Evolutionary conservation across 306 rosid species (phyloP).

Genomic region (Prinsepia uniflora): DNA sequence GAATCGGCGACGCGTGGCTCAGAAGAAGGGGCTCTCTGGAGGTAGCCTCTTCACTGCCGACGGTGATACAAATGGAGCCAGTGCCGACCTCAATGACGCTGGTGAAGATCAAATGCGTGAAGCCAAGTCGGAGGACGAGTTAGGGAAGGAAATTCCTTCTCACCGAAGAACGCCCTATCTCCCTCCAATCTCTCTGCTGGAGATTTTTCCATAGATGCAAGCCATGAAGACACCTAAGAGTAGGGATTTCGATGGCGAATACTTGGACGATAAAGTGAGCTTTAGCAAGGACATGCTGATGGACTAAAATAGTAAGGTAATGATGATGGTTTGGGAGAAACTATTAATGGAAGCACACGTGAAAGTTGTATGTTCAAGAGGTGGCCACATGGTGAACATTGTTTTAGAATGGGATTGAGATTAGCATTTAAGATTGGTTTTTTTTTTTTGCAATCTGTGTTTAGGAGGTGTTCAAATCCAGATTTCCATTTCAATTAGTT

Average conservation of each 20-base stretch:
- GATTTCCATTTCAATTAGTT: too few relatives aligned
- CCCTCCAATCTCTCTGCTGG: slow-evolving; percentile 84
- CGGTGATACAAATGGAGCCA: background rate
- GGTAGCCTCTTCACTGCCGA: background rate
- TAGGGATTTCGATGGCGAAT: slow-evolving; percentile 38
- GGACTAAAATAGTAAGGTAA: slow-evolving; percentile 81
- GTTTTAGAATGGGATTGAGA: slow-evolving; percentile 95
- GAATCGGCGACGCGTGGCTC: slow-evolving; percentile 15
- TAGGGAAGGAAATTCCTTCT: slow-evolving; percentile 67
- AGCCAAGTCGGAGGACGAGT: slow-evolving; percentile 17
- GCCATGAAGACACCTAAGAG: slow-evolving; percentile 52
- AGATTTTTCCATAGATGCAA: slow-evolving; percentile 63
- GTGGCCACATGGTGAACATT: slow-evolving; percentile 71
- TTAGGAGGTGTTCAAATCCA: too few relatives aligned
- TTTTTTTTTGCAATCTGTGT: too few relatives aligned
- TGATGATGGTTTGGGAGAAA: slow-evolving; percentile 99
- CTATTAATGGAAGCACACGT: slow-evolving; percentile 98
- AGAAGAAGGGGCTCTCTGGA: slow-evolving; percentile 10
- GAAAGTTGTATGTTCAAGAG: slow-evolving; percentile 81
- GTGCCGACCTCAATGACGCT: background rate
- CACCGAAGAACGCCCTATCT: too few relatives aligned
- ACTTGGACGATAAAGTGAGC: slow-evolving; percentile 74
- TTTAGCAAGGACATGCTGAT: slow-evolving; percentile 83
- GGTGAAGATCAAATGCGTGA: background rate
- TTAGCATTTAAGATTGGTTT: too few relatives aligned